Evolutionary conservation across 441 rosid genomes (phyloP).

Genomic region (Capsella rubella): DNA sequence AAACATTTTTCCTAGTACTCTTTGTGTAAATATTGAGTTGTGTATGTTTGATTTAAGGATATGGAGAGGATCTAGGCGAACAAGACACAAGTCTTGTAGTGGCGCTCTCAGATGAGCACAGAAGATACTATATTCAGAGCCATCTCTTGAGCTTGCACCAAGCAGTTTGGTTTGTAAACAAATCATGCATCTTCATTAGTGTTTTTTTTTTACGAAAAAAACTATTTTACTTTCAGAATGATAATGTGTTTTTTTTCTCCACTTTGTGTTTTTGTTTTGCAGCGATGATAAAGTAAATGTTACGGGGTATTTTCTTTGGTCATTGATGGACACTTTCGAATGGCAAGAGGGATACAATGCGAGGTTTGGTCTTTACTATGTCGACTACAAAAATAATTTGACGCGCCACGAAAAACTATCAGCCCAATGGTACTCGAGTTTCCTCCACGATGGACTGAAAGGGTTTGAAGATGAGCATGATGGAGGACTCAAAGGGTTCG

Average conservation of each 20-base stretch:
- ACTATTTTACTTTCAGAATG: background rate
- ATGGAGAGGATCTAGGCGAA: slow-evolving; percentile 45
- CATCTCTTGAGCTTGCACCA: slow-evolving; percentile 44
- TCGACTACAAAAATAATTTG: slow-evolving; percentile 41
- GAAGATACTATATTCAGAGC: slow-evolving; percentile 40
- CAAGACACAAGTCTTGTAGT: slow-evolving; percentile 35
- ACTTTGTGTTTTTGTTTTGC: background rate
- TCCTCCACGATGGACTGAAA: slow-evolving; percentile 21
- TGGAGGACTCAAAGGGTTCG: slow-evolving; percentile 22
- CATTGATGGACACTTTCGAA: slow-evolving; percentile 43
- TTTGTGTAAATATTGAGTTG: background rate
- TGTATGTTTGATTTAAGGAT: slow-evolving; percentile 36
- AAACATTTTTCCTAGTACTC: no score
- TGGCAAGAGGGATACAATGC: slow-evolving; percentile 41
- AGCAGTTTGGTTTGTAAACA: slow-evolving; percentile 40
- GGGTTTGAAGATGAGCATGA: slow-evolving; percentile 30
- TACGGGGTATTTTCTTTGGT: slow-evolving; percentile 44
- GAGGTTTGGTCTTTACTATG: slow-evolving; percentile 37
- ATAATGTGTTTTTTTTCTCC: background rate
- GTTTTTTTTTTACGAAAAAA: background rate
- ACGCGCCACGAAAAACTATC: slow-evolving; percentile 42
- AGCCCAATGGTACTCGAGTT: slow-evolving; percentile 40
- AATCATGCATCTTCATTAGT: background rate
- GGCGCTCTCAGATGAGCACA: slow-evolving; percentile 39
- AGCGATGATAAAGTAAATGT: slow-evolving; percentile 44